Percentiles rank a stretch among this genome's conserved stretches.
These are phyloP conservation scores for Nakazawaea sp. DNA, from an alignment of 805 yeast genomes.

Conservation along the genomic window DNA sequence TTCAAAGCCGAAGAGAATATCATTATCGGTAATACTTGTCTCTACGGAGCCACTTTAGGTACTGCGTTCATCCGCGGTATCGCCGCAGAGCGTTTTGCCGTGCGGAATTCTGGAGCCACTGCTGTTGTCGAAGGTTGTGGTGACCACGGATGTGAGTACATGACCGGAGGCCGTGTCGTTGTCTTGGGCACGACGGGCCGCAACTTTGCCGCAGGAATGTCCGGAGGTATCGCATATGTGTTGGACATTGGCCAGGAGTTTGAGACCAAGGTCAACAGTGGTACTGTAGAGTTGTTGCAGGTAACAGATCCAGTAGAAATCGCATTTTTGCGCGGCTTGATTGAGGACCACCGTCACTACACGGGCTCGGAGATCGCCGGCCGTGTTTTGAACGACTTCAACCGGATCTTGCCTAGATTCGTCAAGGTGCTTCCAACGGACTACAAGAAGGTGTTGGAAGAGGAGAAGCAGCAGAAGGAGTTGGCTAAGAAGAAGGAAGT, in stretches of 20 bases:
- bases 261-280: slow-evolving; percentile 67
- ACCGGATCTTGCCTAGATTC: slow-evolving; percentile 79
- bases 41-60: slow-evolving; percentile 97
- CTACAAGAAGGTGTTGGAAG: slow-evolving; percentile 82
- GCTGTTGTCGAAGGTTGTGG: slow-evolving; percentile 97
- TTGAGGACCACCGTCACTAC: slow-evolving; percentile 93
- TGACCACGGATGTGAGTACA: slow-evolving; percentile 98
- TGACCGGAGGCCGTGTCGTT: slow-evolving; percentile 98
- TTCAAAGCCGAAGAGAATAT: slow-evolving; percentile 96
- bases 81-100: slow-evolving; percentile 98
- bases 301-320: slow-evolving; percentile 86
- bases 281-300: slow-evolving; percentile 72
- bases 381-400: slow-evolving; percentile 76
- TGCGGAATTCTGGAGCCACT: slow-evolving; percentile 96
- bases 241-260: slow-evolving; percentile 94
- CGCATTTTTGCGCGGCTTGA: slow-evolving; percentile 86
- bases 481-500: slow-evolving; percentile 57
- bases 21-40: slow-evolving; percentile 93
- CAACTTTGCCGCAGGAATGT: slow-evolving; percentile 96
- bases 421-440: slow-evolving; percentile 92
- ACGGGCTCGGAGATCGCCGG: slow-evolving; percentile 90
- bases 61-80: slow-evolving; percentile 90
- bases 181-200: slow-evolving; percentile 89
- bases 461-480: slow-evolving; percentile 51
- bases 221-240: slow-evolving; percentile 98